Conservation (phyloP, 768 basidiomycete species). For the Leccinum rimulosum region DNA sequence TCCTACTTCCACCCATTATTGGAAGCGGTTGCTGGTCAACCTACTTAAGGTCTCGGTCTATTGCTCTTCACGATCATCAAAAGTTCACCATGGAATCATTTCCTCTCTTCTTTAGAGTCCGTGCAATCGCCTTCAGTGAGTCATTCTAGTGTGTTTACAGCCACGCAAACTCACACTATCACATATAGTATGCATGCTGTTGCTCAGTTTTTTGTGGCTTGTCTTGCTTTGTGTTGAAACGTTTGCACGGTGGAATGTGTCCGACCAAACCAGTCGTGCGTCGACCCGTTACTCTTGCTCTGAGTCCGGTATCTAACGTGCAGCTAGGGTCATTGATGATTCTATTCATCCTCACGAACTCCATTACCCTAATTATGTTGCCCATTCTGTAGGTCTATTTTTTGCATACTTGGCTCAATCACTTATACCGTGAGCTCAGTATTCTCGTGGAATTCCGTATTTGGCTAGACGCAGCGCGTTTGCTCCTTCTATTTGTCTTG, state of each 20-base stretch:
- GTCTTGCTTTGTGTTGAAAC: conserved; percentile 45
- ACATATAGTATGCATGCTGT: conserved; percentile 39
- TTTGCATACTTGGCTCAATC: neutral
- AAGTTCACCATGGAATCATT: conserved; percentile 28
- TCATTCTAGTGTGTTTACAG: neutral
- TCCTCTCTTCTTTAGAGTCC: conserved; percentile 31
- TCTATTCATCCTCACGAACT: conserved; percentile 42
- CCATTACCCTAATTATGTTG: conserved; percentile 38
- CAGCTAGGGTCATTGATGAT: conserved; percentile 38
- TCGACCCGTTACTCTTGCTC: neutral
- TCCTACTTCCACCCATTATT: conserved; percentile 5
- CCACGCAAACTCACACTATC: neutral
- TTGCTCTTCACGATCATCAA: neutral
- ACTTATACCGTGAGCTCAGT: conserved; percentile 27
- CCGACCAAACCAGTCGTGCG: conserved; percentile 48
- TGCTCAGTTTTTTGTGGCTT: conserved; percentile 49
- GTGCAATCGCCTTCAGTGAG: conserved; percentile 31
- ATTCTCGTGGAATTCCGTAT: conserved; percentile 45
- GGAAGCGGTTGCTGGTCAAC: conserved; percentile 22
- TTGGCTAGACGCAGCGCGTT: conserved; percentile 54
- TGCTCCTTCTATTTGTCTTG: conserved; percentile 42
- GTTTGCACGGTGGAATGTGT: conserved; percentile 45
- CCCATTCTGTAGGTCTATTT: conserved; percentile 40
- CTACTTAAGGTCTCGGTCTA: conserved; percentile 14
- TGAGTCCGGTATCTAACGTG: neutral